Evolutionary conservation across 306 rosid genomes (phyloP), one percentile per base, ranked within the genome.

Genomic region (Boehmeria nivea): DNA sequence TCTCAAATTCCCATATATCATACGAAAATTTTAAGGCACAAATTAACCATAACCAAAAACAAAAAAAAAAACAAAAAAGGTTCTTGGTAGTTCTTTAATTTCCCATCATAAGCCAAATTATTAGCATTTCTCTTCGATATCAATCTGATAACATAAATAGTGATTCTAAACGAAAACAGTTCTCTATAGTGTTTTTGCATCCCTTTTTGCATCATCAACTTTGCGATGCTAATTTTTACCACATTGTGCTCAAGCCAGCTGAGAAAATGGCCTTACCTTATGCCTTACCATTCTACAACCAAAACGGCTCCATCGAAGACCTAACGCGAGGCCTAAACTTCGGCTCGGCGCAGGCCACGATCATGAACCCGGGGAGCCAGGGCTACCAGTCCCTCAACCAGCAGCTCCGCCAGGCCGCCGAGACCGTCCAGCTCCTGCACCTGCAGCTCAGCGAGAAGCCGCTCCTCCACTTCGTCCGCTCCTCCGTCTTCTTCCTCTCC

Each of bases 381-480:
- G 81, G 77, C 70, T 79, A 74, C 69, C 97, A 89, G 71, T 86
- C 95, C 61, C 89, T 79, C 12, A 89, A 64, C 82, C 89, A 86
- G 56, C 95, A 86, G 61, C 78, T 86, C 14, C 87, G 97, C 48
- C 97, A 89, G 58, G 86, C 68, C 36, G 73, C 78, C 4, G 95
- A 89, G 68, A 66, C 83, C 6, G 16, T 89, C 43, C 89, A 89
- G 81, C 69, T 81, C 20, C 45, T 89, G 37, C 83, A 82, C 57
- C 76, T 89, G 43, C 85, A 72, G 22, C 72, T 86, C 37, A 63
- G 54, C 13, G 69, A 64, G 52, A 61, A 69, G 1, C 37, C 66
- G 3, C 77, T 78, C 14, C 70, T 68, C 43, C 76, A 65, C 16
- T 79, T 86, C 40, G 73, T 80, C 68, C 68, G 64, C 68, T 79